These are phyloP conservation scores for Paramecium pentaurelia DNA, from an alignment of 73 alveolate genomes.

Conservation along the genomic window DNA sequence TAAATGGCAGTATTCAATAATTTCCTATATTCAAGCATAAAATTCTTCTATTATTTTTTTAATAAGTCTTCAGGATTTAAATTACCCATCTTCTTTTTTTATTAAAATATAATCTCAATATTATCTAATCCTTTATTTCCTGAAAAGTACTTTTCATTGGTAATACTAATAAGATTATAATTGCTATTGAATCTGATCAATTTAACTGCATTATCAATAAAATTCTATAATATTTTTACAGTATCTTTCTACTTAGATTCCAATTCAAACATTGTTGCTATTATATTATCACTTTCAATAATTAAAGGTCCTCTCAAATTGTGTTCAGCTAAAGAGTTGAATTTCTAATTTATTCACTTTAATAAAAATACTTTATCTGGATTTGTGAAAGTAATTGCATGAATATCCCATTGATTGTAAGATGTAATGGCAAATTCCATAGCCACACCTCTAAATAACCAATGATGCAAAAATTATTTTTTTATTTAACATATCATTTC, in stretches of 20 bases:
- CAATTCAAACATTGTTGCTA: conserved; percentile 23
- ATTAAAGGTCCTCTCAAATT: conserved; percentile 53
- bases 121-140: not conserved
- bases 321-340: not conserved
- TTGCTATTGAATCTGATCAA: conserved; percentile 35
- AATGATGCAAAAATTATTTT: conserved; percentile 52
- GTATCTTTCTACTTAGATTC: conserved; percentile 31
- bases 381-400: conserved; percentile 51
- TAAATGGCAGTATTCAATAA: not conserved
- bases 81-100: not conserved
- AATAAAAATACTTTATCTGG: conserved; percentile 27
- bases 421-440: conserved; percentile 5
- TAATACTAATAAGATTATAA: conserved; percentile 19
- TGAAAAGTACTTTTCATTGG: not conserved
- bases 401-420: conserved; percentile 53
- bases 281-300: conserved; percentile 29
- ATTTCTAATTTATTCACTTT: not conserved
- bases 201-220: conserved; percentile 34
- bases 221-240: not conserved
- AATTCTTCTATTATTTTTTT: not conserved
- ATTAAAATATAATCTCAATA: not conserved
- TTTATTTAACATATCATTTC: conserved; percentile 31
- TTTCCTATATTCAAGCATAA: not conserved
- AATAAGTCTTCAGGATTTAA: conserved; percentile 5
- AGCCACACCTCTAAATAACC: conserved; percentile 36